phyloP scores from a whole-genome alignment of 805 yeast species.

The Saturnispora silvae region DNA sequence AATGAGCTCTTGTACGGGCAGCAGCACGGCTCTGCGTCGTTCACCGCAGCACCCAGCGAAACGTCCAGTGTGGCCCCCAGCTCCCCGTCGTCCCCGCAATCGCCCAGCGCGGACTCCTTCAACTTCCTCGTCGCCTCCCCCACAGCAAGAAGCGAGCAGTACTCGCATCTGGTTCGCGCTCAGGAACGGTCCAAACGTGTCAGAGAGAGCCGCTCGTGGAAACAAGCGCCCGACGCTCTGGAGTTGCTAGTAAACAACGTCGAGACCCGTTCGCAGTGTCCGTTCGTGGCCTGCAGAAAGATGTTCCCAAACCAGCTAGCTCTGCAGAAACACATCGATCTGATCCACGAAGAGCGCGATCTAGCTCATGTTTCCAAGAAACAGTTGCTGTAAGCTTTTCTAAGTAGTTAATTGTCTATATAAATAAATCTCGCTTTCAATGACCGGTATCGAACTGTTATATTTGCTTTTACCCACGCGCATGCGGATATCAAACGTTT shows the following conservation, averaged over 20 bases:
- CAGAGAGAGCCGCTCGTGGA: conserved; percentile 3
- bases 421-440: too few relatives aligned
- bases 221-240: conserved; percentile 8
- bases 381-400: too few relatives aligned
- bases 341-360: conserved; percentile 1
- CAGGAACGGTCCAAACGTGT: not conserved
- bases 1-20: conserved; percentile 10
- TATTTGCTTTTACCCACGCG: too few relatives aligned
- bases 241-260: conserved; percentile 31
- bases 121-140: not conserved
- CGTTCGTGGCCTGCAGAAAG: conserved; percentile 41
- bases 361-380: too few relatives aligned
- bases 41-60: too few relatives aligned
- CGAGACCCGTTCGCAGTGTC: conserved; percentile 32
- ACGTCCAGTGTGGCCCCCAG: too few relatives aligned
- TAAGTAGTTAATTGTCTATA: too few relatives aligned
- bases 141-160: not conserved
- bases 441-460: too few relatives aligned
- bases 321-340: conserved; percentile 34
- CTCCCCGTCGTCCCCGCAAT: not conserved
- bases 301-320: conserved; percentile 41
- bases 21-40: too few relatives aligned
- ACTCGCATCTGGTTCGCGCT: not conserved
- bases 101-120: too few relatives aligned
- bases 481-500: too few relatives aligned